phyloP scores from a whole-genome alignment of 2,329 filamentous ascomycete genomes.

The Apiospora koreana region DNA sequence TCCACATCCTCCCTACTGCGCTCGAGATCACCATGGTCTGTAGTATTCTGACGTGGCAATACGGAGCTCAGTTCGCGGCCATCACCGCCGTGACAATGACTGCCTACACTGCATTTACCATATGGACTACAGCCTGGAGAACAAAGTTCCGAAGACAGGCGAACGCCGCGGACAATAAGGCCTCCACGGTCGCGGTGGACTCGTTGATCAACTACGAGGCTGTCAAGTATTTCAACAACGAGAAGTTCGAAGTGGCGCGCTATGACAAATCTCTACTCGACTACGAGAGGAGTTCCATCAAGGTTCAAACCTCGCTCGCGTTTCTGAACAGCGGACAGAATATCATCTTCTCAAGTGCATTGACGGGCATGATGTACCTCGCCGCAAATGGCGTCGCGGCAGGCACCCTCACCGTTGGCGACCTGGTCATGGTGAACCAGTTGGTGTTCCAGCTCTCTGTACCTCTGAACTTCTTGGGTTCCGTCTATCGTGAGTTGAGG shows the following conservation, averaged over 20 bases:
- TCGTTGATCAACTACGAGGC: constrained; percentile 98
- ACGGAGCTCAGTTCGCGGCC: constrained; percentile 86
- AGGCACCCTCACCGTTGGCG: constrained; percentile 84
- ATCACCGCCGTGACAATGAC: constrained; percentile 92
- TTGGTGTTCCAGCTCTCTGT: constrained; percentile 97
- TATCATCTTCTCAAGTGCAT: constrained; percentile 90
- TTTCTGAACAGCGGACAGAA: constrained; percentile 95
- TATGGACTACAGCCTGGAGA: constrained; percentile 93
- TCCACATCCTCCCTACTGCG: constrained; percentile 91
- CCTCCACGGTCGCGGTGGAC: constrained; percentile 92
- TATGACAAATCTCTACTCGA: constrained; percentile 85
- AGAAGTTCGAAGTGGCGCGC: constrained; percentile 86
- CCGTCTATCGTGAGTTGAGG: constrained; percentile 91
- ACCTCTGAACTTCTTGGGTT: constrained; percentile 96
- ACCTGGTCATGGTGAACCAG: constrained; percentile 98
- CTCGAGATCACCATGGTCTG: constrained; percentile 95
- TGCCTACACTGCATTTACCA: constrained; percentile 94
- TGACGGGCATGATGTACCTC: constrained; percentile 98
- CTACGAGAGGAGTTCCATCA: constrained; percentile 95
- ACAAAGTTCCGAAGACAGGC: constrained; percentile 95
- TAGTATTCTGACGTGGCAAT: constrained; percentile 94
- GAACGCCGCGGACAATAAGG: constrained; percentile 94
- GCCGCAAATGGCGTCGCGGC: constrained; percentile 85
- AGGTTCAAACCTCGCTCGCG: constrained; percentile 90
- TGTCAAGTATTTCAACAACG: constrained; percentile 99